Evolutionary conservation across 225 moss, liverwort and hornwort genomes (phyloP).

Genomic region (Physcomitrium patens): DNA sequence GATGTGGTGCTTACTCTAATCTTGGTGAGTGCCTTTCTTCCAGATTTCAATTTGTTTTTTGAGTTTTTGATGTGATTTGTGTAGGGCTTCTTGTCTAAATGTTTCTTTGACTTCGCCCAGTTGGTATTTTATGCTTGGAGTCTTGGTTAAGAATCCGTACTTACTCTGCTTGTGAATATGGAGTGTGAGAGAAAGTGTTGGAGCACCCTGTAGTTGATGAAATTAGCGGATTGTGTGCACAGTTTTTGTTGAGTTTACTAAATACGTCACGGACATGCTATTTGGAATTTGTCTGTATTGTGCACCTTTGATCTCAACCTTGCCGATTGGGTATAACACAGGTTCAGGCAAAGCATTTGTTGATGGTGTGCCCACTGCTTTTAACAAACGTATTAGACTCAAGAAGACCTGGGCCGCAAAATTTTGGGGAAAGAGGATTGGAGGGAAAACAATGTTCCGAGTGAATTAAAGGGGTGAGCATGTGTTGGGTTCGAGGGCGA

Average conservation of each 20-base stretch:
- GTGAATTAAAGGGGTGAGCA: conserved; percentile 22
- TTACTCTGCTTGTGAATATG: not conserved
- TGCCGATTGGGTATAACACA: conserved; percentile 4
- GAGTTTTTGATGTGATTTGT: not conserved
- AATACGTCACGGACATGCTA: not conserved
- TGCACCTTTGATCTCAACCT: not conserved
- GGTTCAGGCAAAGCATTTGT: conserved; percentile 13
- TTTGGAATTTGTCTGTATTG: not conserved
- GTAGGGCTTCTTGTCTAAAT: not conserved
- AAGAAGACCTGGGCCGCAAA: not conserved
- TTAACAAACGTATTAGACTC: not conserved
- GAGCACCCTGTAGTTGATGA: not conserved
- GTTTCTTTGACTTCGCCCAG: not conserved
- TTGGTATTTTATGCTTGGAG: not conserved
- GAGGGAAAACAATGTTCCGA: conserved; percentile 35
- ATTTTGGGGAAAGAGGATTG: not conserved
- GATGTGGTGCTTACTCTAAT: not conserved
- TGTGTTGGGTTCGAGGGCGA: conserved; percentile 64
- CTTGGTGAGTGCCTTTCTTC: too few species aligned
- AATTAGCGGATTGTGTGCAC: not conserved
- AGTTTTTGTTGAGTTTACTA: not conserved
- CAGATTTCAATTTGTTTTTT: too few species aligned
- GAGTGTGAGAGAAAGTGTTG: not conserved
- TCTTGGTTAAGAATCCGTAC: not conserved
- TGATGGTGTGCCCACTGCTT: not conserved